Conservation (phyloP, 2,329 filamentous ascomycete species). For the Cladosporium halotolerans region DNA sequence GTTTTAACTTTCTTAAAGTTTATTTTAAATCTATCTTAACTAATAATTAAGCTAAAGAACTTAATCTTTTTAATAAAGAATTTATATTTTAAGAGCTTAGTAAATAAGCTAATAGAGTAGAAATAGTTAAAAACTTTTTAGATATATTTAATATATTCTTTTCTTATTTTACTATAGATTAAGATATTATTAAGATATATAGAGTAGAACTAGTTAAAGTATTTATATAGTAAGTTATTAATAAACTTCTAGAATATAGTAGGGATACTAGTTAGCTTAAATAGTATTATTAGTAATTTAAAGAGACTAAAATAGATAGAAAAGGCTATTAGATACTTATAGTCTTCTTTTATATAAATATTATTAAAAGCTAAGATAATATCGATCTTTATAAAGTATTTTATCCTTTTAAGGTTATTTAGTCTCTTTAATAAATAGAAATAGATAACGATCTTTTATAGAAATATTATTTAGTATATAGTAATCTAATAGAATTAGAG, state of each 20-base stretch:
- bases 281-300: slow-evolving; percentile 31
- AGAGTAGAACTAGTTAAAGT: slow-evolving; percentile 19
- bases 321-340: slow-evolving; percentile 34
- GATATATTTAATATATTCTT: slow-evolving; percentile 7
- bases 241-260: slow-evolving; percentile 12
- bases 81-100: slow-evolving; percentile 21
- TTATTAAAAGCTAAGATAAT: slow-evolving; percentile 29
- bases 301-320: slow-evolving; percentile 28
- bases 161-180: slow-evolving; percentile 15
- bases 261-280: slow-evolving; percentile 13
- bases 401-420: slow-evolving; percentile 18
- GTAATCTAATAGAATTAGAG: slow-evolving; percentile 24
- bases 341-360: slow-evolving; percentile 27
- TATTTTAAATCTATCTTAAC: slow-evolving; percentile 20
- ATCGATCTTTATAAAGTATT: slow-evolving; percentile 31
- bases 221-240: slow-evolving; percentile 20
- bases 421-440: slow-evolving; percentile 31
- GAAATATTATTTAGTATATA: slow-evolving; percentile 30
- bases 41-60: slow-evolving; percentile 23
- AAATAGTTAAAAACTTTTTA: background rate
- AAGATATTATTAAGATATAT: slow-evolving; percentile 24
- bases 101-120: slow-evolving; percentile 2
- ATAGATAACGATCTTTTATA: slow-evolving; percentile 29
- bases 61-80: slow-evolving; percentile 27
- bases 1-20: slow-evolving; percentile 4